Conservation (phyloP, 176 grass and related monocot genomes). For the Guadua angustifolia region DNA sequence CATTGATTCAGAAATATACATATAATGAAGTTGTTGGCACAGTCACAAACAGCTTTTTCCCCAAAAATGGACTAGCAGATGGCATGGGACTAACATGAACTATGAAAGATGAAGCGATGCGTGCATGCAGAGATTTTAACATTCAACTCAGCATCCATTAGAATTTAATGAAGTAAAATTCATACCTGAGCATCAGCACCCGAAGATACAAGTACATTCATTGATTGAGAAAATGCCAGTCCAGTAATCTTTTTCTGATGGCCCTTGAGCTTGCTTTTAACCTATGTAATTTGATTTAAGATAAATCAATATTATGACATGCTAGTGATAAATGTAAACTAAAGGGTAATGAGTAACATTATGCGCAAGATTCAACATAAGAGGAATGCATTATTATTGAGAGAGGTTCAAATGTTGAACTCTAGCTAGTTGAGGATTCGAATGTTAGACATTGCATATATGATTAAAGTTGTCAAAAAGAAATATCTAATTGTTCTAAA, state of each 20-base stretch:
- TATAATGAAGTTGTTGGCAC: not conserved
- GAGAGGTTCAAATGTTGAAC: not conserved
- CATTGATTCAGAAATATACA: conserved; percentile 7
- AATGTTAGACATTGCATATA: not conserved
- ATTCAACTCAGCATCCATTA: not conserved
- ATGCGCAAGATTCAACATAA: not conserved
- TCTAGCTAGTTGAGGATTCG: not conserved
- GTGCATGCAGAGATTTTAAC: not conserved
- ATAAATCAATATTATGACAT: not conserved
- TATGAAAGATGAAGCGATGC: not conserved
- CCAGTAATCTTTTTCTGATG: conserved; percentile 98
- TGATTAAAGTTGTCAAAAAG: not conserved
- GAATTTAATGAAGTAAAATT: conserved; percentile 1
- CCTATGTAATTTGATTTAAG: conserved; percentile 41
- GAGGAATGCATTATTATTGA: not conserved
- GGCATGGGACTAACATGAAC: conserved; percentile 13
- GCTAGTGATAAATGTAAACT: not conserved
- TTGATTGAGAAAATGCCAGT: conserved; percentile 90
- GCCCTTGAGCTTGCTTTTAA: conserved; percentile 96
- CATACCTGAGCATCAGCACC: conserved; percentile 97
- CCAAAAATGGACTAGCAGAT: not conserved
- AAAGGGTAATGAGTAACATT: not conserved
- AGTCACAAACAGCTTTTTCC: conserved; percentile 7
- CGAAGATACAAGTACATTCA: conserved; percentile 95
- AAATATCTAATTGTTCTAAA: not conserved